A percentile compares a stretch with the other conserved stretches of the same genome.
These are phyloP conservation scores for Plectosphaerella sp. DNA, from an alignment of 2,329 filamentous ascomycete species.

Conservation along the genomic window DNA sequence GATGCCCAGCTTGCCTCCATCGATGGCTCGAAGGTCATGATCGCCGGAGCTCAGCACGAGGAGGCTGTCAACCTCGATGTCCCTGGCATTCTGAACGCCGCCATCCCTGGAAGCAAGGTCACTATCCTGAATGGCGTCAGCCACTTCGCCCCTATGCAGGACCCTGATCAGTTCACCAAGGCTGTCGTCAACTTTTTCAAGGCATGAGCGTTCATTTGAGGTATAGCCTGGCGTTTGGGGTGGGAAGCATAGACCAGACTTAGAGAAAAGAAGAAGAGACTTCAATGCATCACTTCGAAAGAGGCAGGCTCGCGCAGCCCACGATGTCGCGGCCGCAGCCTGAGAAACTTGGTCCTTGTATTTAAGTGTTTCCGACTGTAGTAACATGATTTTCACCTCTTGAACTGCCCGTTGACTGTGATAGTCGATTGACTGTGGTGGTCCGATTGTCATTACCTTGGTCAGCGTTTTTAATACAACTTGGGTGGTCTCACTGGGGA, in stretches of 20 bases:
- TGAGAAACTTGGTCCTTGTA: too few relatives aligned
- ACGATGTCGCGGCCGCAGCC: too few relatives aligned
- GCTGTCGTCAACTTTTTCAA: conserved; percentile 24
- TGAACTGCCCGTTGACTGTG: too few relatives aligned
- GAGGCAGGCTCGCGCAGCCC: too few relatives aligned
- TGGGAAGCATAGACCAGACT: background rate
- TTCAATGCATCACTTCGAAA: too few relatives aligned
- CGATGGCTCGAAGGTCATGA: conserved; percentile 20
- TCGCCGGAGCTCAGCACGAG: conserved; percentile 25
- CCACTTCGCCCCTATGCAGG: conserved; percentile 37
- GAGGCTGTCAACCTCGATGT: conserved; percentile 35
- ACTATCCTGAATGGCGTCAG: conserved; percentile 30
- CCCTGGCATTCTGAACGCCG: conserved; percentile 24
- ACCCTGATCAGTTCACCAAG: conserved; percentile 28
- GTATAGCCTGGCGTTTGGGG: background rate
- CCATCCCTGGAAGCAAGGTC: conserved; percentile 30
- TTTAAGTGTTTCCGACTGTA: too few relatives aligned
- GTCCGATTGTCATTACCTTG: too few relatives aligned
- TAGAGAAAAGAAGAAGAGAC: too few relatives aligned
- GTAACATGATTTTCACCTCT: too few relatives aligned
- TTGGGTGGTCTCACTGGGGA: too few relatives aligned
- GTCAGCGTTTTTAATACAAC: too few relatives aligned
- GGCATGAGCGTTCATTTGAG: background rate
- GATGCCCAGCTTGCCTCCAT: conserved; percentile 21
- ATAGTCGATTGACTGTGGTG: too few relatives aligned